These are phyloP conservation scores for Fusarium heterosporum DNA, from an alignment of 2,329 filamentous ascomycete species.

Conservation along the genomic window DNA sequence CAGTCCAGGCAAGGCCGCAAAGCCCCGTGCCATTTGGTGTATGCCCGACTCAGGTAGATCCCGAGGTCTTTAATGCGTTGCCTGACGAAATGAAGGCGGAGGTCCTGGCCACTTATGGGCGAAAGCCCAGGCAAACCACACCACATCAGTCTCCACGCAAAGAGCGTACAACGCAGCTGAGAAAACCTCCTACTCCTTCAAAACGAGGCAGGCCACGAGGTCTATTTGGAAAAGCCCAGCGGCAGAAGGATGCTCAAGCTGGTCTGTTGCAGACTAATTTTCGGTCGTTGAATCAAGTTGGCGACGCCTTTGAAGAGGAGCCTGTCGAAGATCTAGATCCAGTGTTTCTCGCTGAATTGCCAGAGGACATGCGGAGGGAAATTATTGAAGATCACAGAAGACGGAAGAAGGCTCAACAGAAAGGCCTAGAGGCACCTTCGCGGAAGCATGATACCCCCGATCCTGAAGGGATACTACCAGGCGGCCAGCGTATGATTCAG, in stretches of 20 bases:
- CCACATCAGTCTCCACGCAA: conserved; percentile 68
- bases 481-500: conserved; percentile 57
- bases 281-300: conserved; percentile 56
- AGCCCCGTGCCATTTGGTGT: conserved; percentile 54
- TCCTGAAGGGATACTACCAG: conserved; percentile 43
- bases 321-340: conserved; percentile 68
- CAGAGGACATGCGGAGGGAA: conserved; percentile 82
- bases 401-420: conserved; percentile 67
- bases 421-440: conserved; percentile 59
- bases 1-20: conserved; percentile 51
- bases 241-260: conserved; percentile 65
- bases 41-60: conserved; percentile 85
- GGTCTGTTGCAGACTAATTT: conserved; percentile 82
- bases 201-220: conserved; percentile 67
- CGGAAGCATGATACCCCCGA: conserved; percentile 44
- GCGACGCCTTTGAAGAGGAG: conserved; percentile 50
- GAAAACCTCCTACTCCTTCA: conserved; percentile 70
- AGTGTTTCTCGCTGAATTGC: conserved; percentile 84
- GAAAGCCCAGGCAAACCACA: conserved; percentile 51
- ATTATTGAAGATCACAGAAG: conserved; percentile 77
- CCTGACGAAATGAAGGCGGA: conserved; percentile 89
- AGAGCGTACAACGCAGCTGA: conserved; percentile 62
- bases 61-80: conserved; percentile 83
- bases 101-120: conserved; percentile 77
- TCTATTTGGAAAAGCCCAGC: conserved; percentile 60